Evolutionary conservation across 441 rosid species (phyloP).

Genomic region (California macrophylla): DNA sequence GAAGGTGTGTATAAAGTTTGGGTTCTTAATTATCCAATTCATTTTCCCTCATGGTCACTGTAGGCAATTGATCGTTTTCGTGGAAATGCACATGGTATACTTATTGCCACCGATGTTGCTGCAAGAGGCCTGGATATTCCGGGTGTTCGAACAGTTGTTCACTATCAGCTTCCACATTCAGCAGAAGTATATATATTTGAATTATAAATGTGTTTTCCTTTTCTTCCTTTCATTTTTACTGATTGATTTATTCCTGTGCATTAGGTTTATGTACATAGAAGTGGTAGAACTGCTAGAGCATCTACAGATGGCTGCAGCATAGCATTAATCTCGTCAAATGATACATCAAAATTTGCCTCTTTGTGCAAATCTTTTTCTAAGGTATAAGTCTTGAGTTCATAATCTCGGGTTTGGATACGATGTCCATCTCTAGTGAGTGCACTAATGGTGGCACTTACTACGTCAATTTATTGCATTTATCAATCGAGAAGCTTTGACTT

Average conservation of each 20-base stretch:
- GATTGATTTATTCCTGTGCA: conserved; percentile 9
- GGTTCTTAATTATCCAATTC: conserved; percentile 16
- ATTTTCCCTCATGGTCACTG: conserved; percentile 17
- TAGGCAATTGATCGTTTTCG: conserved; percentile 94
- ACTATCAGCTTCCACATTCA: conserved; percentile 96
- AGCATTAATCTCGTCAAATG: conserved; percentile 70
- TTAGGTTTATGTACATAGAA: conserved; percentile 95
- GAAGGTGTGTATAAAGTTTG: background rate
- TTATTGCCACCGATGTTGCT: conserved; percentile 91
- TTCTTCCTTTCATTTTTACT: conserved; percentile 7
- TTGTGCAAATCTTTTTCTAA: conserved; percentile 84
- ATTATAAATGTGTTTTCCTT: background rate
- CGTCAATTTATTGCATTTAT: background rate
- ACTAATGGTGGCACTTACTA: background rate
- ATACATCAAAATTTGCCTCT: conserved; percentile 69
- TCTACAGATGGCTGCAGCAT: conserved; percentile 90
- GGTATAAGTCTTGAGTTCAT: conserved; percentile 30
- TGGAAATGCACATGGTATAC: conserved; percentile 64
- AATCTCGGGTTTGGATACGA: no score
- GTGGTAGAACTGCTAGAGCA: conserved; percentile 98
- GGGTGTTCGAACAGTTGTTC: conserved; percentile 83
- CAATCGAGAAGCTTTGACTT: background rate
- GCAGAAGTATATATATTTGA: conserved; percentile 61
- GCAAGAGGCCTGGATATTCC: conserved; percentile 98
- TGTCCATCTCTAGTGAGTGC: no score